These are phyloP conservation scores for Tuber melanosporum DNA, from an alignment of 495 filamentous ascomycete genomes.

Conservation along the genomic window DNA sequence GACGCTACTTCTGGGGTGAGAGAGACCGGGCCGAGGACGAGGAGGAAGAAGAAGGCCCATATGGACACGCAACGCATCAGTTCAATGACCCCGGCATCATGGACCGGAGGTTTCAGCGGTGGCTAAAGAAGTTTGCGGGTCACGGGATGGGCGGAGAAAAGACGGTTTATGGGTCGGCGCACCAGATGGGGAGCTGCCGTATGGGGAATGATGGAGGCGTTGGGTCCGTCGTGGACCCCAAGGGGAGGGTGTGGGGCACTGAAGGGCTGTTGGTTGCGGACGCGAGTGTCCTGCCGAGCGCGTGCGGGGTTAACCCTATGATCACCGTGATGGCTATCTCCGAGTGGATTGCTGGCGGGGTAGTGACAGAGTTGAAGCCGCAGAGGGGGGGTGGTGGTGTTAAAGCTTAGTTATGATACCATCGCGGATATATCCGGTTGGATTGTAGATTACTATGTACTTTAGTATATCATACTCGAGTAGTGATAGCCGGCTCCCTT, in stretches of 20 bases:
- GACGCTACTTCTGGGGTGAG: constrained; percentile 8
- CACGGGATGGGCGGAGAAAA: constrained; percentile 18
- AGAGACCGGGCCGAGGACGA: neutral
- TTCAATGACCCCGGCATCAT: constrained; percentile 53
- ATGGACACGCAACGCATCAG: neutral
- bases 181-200: constrained; percentile 87
- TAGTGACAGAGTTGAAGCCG: constrained; percentile 45
- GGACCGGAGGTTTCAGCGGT: constrained; percentile 47
- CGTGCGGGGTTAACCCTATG: constrained; percentile 92
- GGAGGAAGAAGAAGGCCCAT: constrained; percentile 26
- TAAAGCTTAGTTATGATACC: neutral
- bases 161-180: constrained; percentile 48
- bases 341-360: constrained; percentile 54
- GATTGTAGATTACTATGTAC: neutral
- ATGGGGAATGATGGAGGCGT: constrained; percentile 54
- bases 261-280: constrained; percentile 72
- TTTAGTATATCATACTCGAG: neutral
- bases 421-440: neutral
- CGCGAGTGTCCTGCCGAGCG: constrained; percentile 81
- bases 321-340: constrained; percentile 82
- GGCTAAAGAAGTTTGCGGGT: constrained; percentile 17
- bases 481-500: no score
- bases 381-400: neutral
- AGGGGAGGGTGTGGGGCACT: constrained; percentile 70
- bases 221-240: constrained; percentile 65